Conservation (phyloP, 2,329 filamentous ascomycete species). For the Sarocladium kiliense region DNA sequence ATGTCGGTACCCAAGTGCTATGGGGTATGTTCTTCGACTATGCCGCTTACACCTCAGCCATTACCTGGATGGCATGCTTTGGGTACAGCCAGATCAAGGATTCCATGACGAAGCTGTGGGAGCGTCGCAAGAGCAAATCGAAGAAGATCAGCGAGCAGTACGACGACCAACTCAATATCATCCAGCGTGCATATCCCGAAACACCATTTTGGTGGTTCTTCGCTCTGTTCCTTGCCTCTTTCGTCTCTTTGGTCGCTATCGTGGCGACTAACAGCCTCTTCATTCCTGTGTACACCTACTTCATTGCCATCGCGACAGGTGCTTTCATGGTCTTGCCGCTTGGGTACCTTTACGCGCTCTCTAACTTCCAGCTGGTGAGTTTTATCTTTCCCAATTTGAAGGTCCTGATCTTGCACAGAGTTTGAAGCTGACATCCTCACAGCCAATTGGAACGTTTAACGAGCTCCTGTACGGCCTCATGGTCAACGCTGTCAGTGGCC, state of each 20-base stretch:
- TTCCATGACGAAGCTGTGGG: slow-evolving; percentile 38
- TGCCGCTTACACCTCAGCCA: slow-evolving; percentile 51
- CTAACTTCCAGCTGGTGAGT: slow-evolving; percentile 40
- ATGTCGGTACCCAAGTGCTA: slow-evolving; percentile 51
- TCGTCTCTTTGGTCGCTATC: slow-evolving; percentile 38
- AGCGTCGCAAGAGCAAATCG: slow-evolving; percentile 22
- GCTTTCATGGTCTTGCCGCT: slow-evolving; percentile 52
- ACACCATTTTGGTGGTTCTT: slow-evolving; percentile 56
- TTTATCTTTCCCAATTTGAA: neutral
- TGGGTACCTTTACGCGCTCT: slow-evolving; percentile 55
- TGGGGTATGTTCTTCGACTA: slow-evolving; percentile 59
- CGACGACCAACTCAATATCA: slow-evolving; percentile 52
- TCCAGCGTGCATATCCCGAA: slow-evolving; percentile 52
- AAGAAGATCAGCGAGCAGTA: slow-evolving; percentile 49
- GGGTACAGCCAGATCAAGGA: slow-evolving; percentile 42
- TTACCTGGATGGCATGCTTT: slow-evolving; percentile 55
- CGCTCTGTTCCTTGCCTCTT: slow-evolving; percentile 41
- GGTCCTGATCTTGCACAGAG: neutral
- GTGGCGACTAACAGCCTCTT: slow-evolving; percentile 47
- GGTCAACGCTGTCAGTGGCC: slow-evolving; percentile 43
- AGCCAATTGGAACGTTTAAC: slow-evolving; percentile 52
- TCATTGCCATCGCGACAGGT: slow-evolving; percentile 50
- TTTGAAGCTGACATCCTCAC: neutral
- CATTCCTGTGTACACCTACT: slow-evolving; percentile 54
- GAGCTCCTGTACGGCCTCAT: slow-evolving; percentile 56